Percentiles rank a stretch among this genome's conserved stretches.
Conservation (phyloP, 2,329 filamentous ascomycete genomes). For the Colletotrichum paranaense region DNA sequence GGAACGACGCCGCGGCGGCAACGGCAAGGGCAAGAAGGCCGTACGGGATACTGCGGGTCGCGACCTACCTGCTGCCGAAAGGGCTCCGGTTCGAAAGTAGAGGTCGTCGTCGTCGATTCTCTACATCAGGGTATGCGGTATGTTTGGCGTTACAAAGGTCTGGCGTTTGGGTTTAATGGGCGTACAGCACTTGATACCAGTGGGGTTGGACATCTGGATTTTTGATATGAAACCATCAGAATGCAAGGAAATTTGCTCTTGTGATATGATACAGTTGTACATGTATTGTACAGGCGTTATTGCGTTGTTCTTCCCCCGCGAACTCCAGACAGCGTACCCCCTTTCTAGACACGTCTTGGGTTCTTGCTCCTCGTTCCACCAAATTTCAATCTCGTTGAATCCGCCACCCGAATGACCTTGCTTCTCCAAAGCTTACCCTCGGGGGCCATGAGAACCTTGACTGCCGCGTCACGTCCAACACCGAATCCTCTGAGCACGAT, state of each 20-base stretch:
- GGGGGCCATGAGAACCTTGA: conserved; percentile 87
- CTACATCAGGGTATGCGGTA: conserved; percentile 13
- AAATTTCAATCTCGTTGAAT: conserved; percentile 93
- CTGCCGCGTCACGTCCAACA: conserved; percentile 85
- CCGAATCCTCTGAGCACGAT: conserved; percentile 89
- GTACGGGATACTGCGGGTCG: conserved; percentile 63
- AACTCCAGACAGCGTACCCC: not conserved
- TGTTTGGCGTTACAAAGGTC: conserved; percentile 12
- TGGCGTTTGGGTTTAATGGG: conserved; percentile 13
- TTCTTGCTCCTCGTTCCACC: conserved; percentile 90
- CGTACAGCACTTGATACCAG: conserved; percentile 35
- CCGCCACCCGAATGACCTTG: conserved; percentile 83
- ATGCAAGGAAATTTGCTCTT: conserved; percentile 31
- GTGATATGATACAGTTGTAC: conserved; percentile 48
- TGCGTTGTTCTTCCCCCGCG: not conserved
- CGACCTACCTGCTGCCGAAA: conserved; percentile 62
- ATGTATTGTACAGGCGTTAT: conserved; percentile 47
- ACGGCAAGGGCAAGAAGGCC: conserved; percentile 57
- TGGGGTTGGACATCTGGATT: conserved; percentile 30
- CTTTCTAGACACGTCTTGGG: conserved; percentile 76
- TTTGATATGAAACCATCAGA: conserved; percentile 9
- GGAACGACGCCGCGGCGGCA: conserved; percentile 52
- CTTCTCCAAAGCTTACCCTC: conserved; percentile 82
- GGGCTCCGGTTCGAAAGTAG: conserved; percentile 51
- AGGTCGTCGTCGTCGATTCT: not conserved